Evolutionary conservation across 1,284 basidiomycete species (phyloP).

Genomic region (Ustilago sp.): DNA sequence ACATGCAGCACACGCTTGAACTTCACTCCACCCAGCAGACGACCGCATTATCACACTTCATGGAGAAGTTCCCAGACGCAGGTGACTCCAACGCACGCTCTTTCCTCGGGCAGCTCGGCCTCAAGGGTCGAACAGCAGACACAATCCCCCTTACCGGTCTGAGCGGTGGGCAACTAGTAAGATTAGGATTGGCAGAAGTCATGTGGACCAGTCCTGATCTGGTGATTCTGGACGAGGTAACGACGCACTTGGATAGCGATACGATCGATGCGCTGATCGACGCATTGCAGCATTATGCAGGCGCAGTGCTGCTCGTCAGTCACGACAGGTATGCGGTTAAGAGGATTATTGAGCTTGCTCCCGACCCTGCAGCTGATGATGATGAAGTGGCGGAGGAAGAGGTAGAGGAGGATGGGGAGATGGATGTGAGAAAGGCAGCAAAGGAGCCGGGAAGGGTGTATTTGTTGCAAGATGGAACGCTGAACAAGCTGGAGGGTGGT

Average conservation of each 20-base stretch:
- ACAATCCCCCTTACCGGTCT: constrained; percentile 42
- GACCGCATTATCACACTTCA: constrained; percentile 72
- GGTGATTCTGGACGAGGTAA: constrained; percentile 59
- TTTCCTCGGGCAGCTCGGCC: constrained; percentile 71
- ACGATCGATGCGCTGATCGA: constrained; percentile 76
- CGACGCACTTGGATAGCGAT: constrained; percentile 77
- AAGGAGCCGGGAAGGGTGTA: constrained; percentile 71
- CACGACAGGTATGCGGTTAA: constrained; percentile 75
- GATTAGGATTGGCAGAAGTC: constrained; percentile 54
- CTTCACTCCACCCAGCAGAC: constrained; percentile 27
- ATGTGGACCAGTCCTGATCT: constrained; percentile 57
- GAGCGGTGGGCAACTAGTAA: constrained; percentile 75
- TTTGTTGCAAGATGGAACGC: constrained; percentile 71
- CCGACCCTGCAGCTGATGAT: constrained; percentile 35
- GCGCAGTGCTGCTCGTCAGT: constrained; percentile 77
- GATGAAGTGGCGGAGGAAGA: constrained; percentile 56
- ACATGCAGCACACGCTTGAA: constrained; percentile 71
- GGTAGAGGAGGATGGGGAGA: constrained; percentile 54
- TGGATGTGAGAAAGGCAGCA: constrained; percentile 29
- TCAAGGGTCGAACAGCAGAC: constrained; percentile 56
- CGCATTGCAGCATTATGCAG: constrained; percentile 74
- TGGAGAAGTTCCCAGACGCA: constrained; percentile 47
- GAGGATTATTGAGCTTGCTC: constrained; percentile 43
- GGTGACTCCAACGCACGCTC: constrained; percentile 61
- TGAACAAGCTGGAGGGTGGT: constrained; percentile 71